phyloP scores from a whole-genome alignment of 2,329 filamentous ascomycete species.

The Mycogone perniciosa region DNA sequence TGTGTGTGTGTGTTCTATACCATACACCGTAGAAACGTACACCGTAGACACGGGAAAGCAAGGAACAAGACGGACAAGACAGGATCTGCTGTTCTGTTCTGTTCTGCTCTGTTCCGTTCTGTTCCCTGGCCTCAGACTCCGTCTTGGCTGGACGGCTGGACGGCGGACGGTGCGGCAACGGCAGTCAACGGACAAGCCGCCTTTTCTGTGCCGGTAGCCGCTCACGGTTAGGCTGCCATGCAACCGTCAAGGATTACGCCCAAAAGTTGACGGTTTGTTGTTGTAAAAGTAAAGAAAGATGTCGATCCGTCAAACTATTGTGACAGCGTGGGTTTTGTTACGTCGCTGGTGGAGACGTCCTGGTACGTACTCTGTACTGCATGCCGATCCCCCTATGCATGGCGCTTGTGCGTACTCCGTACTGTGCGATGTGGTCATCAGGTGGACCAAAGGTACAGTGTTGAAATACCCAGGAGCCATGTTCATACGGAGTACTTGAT shows the following conservation, averaged over 20 bases:
- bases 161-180: conserved; percentile 1
- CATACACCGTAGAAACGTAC: too few relatives aligned
- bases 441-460: not conserved
- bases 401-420: conserved; percentile 3
- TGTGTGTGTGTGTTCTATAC: not conserved
- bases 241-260: not conserved
- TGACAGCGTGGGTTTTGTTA: not conserved
- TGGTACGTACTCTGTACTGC: conserved; percentile 22
- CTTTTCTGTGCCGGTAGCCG: not conserved
- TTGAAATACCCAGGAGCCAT: not conserved
- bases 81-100: too few relatives aligned
- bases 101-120: too few relatives aligned
- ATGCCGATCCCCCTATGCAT: conserved; percentile 27
- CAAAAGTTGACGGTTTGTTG: not conserved
- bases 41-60: too few relatives aligned
- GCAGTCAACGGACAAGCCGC: not conserved
- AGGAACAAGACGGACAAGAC: too few relatives aligned
- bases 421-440: conserved; percentile 9
- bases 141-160: not conserved
- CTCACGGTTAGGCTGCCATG: not conserved
- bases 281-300: not conserved
- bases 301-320: conserved; percentile 1
- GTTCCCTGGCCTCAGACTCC: too few relatives aligned
- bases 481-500: not conserved
- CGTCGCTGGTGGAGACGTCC: not conserved